Base-by-base conservation (phyloP, 2,329 filamentous ascomycete genomes). In the Venturiaceae sp. region DNA sequence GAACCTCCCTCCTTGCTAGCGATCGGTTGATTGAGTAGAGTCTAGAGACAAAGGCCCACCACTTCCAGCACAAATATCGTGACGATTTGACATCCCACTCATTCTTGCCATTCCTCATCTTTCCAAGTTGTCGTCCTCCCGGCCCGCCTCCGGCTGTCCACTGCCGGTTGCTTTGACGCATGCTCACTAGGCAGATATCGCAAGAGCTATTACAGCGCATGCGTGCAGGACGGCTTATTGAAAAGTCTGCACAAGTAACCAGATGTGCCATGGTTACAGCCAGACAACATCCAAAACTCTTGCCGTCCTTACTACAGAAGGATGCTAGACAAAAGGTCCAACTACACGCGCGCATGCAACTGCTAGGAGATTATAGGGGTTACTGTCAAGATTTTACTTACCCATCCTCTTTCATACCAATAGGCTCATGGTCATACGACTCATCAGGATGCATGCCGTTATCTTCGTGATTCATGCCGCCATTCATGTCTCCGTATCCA, bases 391-490 rank as follows among this genome's bases (percentile, higher is more conserved):
- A 6, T 1, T 8, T n/a, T 23, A 73, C 90, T 92, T 85, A 95
- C 90, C 90, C 90, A 70, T 95, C 90, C 83, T 95, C 90, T 74
- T 95, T 95, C 59, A 92, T 88, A 61, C 85, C 87, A 62, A 88
- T 84, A 61, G 74, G 74, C 34, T 73, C 73, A 61, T 77, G 75
- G 58, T 77, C 72, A 54, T 75, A 72, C 33, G 75, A 70, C 33
- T 63, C 44, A 34, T 69, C 68, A 47, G 68, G 65, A 53, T 69
- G 66, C 36, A 65, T 63, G 19, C 64, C 60, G 36, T 64, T 54
- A 21, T 60, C 62, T 57, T 65, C 66, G 60, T 67, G 69, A 11
- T 62, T 65, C 46, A 69, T 67, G 60, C 63, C 60, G 41, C 63
- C 62, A 9, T 67, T 65, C 13, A 65, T 67, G 44, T 64, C 66